A percentile compares a stretch with the other conserved stretches of the same genome.
Conservation (phyloP, 805 yeast genomes). For the Priceomyces castillae region DNA sequence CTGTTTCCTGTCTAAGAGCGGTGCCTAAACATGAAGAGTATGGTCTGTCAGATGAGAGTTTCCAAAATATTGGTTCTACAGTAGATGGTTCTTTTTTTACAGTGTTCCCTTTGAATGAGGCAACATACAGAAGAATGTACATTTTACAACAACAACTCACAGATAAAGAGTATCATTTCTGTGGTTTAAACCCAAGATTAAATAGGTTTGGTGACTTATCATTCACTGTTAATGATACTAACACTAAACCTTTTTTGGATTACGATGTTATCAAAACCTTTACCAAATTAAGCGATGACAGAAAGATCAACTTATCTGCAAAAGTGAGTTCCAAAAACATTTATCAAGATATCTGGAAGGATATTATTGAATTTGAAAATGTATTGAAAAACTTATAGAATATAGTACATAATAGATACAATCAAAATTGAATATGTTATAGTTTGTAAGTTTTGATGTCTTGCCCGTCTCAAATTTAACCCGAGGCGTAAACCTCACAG, state of each 20-base stretch:
- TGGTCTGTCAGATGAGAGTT: conserved; percentile 25
- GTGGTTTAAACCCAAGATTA: conserved; percentile 79
- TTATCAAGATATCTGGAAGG: conserved; percentile 64
- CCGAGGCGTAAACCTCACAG: no score
- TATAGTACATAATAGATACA: background rate
- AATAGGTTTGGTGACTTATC: conserved; percentile 50
- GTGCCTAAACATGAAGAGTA: conserved; percentile 38
- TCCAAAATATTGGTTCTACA: conserved; percentile 68
- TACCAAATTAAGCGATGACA: conserved; percentile 54
- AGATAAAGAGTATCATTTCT: conserved; percentile 69
- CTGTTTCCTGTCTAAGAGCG: conserved; percentile 53
- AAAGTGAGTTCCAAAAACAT: conserved; percentile 57
- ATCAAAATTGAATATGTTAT: background rate
- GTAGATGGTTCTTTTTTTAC: conserved; percentile 77
- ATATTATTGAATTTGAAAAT: conserved; percentile 56
- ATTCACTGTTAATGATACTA: conserved; percentile 32
- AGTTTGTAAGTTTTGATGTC: background rate
- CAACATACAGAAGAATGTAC: conserved; percentile 74
- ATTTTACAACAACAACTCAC: conserved; percentile 83
- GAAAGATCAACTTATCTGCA: conserved; percentile 50
- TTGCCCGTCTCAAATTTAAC: no score
- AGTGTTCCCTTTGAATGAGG: conserved; percentile 72
- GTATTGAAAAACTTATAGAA: conserved; percentile 25
- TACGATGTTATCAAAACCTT: conserved; percentile 55
- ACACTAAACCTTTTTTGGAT: conserved; percentile 64